Conservation (phyloP, 169 alveolate genomes). For the Plasmodium fragile region DNA sequence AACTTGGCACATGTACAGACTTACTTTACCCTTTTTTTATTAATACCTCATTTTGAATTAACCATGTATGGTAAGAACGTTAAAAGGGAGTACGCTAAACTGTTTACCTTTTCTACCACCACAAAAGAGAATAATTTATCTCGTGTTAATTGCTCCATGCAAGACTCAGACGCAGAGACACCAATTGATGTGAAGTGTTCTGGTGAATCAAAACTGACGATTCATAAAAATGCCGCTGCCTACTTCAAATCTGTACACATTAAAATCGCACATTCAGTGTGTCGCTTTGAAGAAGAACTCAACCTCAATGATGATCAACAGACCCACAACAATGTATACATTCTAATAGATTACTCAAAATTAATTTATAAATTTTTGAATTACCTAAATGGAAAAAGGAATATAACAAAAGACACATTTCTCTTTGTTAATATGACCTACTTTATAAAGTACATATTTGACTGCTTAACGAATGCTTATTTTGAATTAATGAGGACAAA, state of each 20-base stretch:
- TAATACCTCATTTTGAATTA: slow-evolving; percentile 66
- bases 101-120: not conserved
- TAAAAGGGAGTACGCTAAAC: not conserved
- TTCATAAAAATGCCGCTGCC: not conserved
- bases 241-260: not conserved
- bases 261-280: not conserved
- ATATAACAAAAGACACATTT: slow-evolving; percentile 1
- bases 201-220: not conserved
- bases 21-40: slow-evolving; percentile 8
- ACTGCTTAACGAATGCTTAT: not conserved
- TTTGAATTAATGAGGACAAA: not conserved
- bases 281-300: slow-evolving; percentile 20
- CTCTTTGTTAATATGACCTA: slow-evolving; percentile 12
- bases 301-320: not conserved
- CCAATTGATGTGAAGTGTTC: not conserved
- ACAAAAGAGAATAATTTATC: not conserved
- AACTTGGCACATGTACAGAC: not conserved
- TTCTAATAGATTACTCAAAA: slow-evolving; percentile 26
- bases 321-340: slow-evolving; percentile 11
- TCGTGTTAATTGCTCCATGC: not conserved
- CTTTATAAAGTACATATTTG: slow-evolving; percentile 34
- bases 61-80: slow-evolving; percentile 5
- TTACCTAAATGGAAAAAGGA: slow-evolving; percentile 18
- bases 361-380: slow-evolving; percentile 5
- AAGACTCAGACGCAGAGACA: not conserved